Conservation (phyloP, 305 asterid genomes). For the Caryopteris hybrid region DNA sequence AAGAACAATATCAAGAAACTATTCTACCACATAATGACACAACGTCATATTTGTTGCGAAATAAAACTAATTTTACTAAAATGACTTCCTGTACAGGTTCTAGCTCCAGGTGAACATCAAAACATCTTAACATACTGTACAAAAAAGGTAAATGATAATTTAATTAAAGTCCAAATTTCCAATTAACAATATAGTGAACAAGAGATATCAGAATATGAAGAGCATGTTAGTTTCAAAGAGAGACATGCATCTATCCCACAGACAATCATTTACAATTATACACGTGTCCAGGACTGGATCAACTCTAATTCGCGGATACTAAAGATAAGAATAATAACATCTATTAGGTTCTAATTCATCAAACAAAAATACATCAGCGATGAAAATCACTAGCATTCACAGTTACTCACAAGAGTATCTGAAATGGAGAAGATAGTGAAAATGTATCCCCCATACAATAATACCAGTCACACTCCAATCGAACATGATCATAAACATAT, state of each 20-base stretch:
- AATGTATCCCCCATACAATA: not conserved
- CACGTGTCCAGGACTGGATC: not conserved
- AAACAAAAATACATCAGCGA: not conserved
- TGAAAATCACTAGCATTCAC: not conserved
- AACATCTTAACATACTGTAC: not conserved
- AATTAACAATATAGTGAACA: not conserved
- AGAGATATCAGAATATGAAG: not conserved
- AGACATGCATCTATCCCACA: not conserved
- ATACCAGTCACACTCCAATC: not conserved
- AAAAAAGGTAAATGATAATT: too few relatives aligned
- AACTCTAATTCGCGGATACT: not conserved
- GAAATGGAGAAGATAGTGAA: not conserved
- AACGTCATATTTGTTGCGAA: not conserved
- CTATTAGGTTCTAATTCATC: not conserved
- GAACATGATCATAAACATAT: not conserved
- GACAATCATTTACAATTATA: not conserved
- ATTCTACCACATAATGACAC: not conserved
- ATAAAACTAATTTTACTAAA: not conserved
- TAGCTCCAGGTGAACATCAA: slow-evolving; percentile 2
- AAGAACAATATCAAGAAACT: not conserved
- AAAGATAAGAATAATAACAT: not conserved
- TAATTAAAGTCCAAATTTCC: not conserved
- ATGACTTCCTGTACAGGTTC: slow-evolving; percentile 1
- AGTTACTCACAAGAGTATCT: slow-evolving; percentile 1
- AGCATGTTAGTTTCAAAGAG: not conserved